Evolutionary conservation across 2,329 filamentous ascomycete species (phyloP).

Genomic region (Venturia effusa): DNA sequence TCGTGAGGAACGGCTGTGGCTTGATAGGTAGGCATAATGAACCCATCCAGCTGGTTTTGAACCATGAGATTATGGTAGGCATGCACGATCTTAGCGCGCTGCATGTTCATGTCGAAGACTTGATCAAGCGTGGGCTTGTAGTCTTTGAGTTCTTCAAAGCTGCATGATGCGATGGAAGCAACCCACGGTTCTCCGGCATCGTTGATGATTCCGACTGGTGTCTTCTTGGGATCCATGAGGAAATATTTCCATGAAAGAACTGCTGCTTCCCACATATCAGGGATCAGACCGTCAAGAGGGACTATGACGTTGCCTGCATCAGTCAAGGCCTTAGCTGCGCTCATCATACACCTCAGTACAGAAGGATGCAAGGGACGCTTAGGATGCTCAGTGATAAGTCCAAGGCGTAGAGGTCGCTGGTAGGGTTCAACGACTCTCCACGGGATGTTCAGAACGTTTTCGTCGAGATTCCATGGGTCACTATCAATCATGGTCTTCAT

Average conservation of each 20-base stretch:
- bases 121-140: constrained; percentile 28
- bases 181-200: constrained; percentile 35
- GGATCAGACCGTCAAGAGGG: constrained; percentile 20
- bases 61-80: constrained; percentile 33
- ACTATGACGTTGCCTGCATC: constrained; percentile 37
- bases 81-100: constrained; percentile 24
- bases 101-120: constrained; percentile 32
- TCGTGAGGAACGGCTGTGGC: constrained; percentile 43
- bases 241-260: constrained; percentile 33
- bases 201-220: constrained; percentile 22
- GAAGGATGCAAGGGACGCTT: constrained; percentile 41
- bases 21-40: constrained; percentile 40
- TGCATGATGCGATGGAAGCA: constrained; percentile 24
- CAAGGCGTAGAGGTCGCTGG: constrained; percentile 12
- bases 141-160: constrained; percentile 21
- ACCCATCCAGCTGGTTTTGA: constrained; percentile 36
- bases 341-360: constrained; percentile 34
- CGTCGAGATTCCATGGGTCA: constrained; percentile 37
- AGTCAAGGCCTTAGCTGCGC: constrained; percentile 28
- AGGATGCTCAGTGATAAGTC: constrained; percentile 28
- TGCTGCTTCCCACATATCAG: constrained; percentile 22
- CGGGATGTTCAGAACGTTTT: constrained; percentile 29
- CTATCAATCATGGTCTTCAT: constrained; percentile 31
- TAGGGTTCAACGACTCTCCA: constrained; percentile 30
- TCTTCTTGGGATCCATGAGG: constrained; percentile 27